Conservation (phyloP, 2,329 filamentous ascomycete species). For the Pseudocercospora musae region DNA sequence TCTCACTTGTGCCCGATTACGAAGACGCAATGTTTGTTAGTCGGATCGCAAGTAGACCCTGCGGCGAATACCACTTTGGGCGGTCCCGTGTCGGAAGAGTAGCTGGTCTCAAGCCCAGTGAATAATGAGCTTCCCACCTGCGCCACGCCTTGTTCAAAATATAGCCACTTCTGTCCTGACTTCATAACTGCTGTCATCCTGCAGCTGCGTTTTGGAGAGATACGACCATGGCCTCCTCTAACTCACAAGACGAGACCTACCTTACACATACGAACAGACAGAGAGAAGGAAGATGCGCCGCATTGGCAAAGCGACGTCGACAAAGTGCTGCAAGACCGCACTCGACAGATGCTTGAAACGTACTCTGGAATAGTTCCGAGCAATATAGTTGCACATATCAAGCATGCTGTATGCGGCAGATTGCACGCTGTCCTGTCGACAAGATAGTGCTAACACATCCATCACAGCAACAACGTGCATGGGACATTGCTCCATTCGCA, state of each 20-base stretch:
- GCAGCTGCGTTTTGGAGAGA: not conserved
- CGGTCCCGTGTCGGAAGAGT: not conserved
- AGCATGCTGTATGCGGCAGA: not conserved
- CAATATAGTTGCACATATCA: constrained; percentile 1
- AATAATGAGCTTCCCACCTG: not conserved
- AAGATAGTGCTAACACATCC: not conserved
- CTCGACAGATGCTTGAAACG: not conserved
- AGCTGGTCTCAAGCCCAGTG: not conserved
- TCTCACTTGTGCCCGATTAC: not conserved
- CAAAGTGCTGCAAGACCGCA: constrained; percentile 1
- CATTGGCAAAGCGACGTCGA: constrained; percentile 3
- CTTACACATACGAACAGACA: not conserved
- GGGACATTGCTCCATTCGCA: not conserved
- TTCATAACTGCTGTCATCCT: not conserved
- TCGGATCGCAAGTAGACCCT: not conserved
- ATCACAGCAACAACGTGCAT: not conserved
- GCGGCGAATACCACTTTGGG: not conserved
- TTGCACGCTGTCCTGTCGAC: not conserved
- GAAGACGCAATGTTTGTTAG: not conserved
- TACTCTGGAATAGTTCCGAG: constrained; percentile 1
- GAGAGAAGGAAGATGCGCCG: not conserved
- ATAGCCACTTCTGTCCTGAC: not conserved
- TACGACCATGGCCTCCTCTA: not conserved
- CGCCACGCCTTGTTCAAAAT: not conserved
- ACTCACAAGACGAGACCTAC: not conserved